phyloP scores from a whole-genome alignment of 164 flowering plant species.

The Euptelea pleiosperma region DNA sequence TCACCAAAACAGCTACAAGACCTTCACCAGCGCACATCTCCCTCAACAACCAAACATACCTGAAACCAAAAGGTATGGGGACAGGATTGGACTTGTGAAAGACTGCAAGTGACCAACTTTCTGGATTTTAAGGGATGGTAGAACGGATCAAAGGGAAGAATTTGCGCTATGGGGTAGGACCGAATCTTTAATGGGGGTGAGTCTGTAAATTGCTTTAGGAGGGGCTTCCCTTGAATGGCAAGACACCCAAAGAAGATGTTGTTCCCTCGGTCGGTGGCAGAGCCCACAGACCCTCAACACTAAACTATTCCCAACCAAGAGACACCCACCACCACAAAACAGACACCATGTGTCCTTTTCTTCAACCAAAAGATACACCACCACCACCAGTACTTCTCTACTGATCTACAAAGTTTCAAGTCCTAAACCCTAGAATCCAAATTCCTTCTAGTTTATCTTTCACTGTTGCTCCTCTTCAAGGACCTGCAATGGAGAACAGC shows the following conservation, averaged over 20 bases:
- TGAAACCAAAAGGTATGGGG: conserved; percentile 7
- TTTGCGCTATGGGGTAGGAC: conserved; percentile 31
- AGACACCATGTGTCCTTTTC: conserved; percentile 38
- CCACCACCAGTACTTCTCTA: too few species aligned
- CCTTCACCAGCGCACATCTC: too few species aligned
- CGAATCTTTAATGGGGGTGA: conserved; percentile 52
- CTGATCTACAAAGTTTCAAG: conserved; percentile 37
- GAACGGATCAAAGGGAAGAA: conserved; percentile 36
- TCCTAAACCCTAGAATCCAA: conserved; percentile 36
- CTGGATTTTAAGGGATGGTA: conserved; percentile 30
- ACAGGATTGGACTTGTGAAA: conserved; percentile 42
- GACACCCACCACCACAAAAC: conserved; percentile 57
- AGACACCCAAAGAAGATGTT: conserved; percentile 34
- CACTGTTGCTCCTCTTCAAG: too few species aligned
- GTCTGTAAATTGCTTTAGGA: conserved; percentile 24
- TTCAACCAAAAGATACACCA: conserved; percentile 23
- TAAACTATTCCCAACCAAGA: conserved; percentile 42
- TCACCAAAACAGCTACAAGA: conserved; percentile 12
- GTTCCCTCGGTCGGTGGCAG: conserved; percentile 74
- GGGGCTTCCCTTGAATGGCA: conserved; percentile 41
- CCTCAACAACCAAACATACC: conserved; percentile 20
- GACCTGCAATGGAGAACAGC: conserved; percentile 72
- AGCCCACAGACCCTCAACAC: conserved; percentile 57
- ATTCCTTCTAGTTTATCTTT: conserved; percentile 17
- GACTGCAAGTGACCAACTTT: conserved; percentile 31